Evolutionary conservation across 129 eudicot genomes (phyloP), one percentile per base, ranked within the genome.

Genomic region (Helichrysum umbraculigerum): DNA sequence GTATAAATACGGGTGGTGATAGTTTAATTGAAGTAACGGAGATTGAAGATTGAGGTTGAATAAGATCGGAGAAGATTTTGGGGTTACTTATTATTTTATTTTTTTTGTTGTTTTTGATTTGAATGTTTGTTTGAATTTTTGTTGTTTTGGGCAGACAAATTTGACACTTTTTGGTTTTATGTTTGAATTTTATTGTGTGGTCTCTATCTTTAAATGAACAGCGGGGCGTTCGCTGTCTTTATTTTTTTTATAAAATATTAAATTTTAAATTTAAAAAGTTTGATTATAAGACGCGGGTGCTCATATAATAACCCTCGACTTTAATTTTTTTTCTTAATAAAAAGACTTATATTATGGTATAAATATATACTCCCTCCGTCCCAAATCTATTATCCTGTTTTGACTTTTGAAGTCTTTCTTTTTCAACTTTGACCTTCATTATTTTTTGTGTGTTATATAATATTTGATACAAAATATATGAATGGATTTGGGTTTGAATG

Each of bases 41-140:
- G 82, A 51, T 79, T 50, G 77, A 62, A 64, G 82, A 17, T 39
- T 62, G 34, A 64, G 82, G 12, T 39, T 62, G n/a, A 62, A 25
- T 15, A 62, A 62, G 82, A 78, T 78, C 82, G 82, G 76, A 61
- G 82, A 32, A 70, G 73, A 41, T 79, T 79, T 79, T 50, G 76
- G 82, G 75, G 76, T 2, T 25, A 0, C 28, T 25, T 25, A 25
- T 25, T 25, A 0, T 3, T 41, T 41, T 9, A 8, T 47, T 14
- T 41, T 41, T 41, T 41, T 41, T 54, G 62, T 57, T 57, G 25
- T 60, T 78, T 70, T 17, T 52, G 68, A 69, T 77, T 68, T 30
- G 81, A 59, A 68, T 68, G 68, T 58, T 41, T 68, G 62, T 58
- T 58, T 58, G 60, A 51, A 2, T 57, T 59, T 37, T 57, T 69